phyloP scores from a whole-genome alignment of 2,329 filamentous ascomycete genomes.

The Nothophaeocryptopus gaeumannii region DNA sequence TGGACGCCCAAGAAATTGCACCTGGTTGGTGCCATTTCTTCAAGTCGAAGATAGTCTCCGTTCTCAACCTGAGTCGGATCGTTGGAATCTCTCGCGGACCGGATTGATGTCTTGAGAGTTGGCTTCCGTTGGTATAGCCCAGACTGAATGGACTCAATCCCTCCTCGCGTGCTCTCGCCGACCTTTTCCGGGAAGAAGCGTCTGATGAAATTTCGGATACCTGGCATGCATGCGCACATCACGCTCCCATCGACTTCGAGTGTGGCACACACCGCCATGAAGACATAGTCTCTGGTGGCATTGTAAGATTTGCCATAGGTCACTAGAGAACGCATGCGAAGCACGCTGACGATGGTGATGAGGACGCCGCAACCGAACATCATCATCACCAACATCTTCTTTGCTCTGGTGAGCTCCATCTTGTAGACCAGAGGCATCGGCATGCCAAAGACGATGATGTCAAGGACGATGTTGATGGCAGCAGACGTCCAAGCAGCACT shows the following conservation, averaged over 20 bases:
- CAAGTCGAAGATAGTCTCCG: constrained; percentile 2
- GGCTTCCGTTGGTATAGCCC: constrained; percentile 1
- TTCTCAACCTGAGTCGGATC: background rate
- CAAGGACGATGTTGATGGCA: constrained; percentile 9
- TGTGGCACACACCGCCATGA: constrained; percentile 2
- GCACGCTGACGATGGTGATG: constrained; percentile 1
- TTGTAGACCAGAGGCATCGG: constrained; percentile 8
- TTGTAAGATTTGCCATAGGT: constrained; percentile 2
- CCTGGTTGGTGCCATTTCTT: background rate
- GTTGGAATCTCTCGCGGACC: background rate
- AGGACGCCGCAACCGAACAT: constrained; percentile 9
- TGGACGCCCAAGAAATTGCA: constrained; percentile 1
- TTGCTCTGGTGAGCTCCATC: constrained; percentile 12
- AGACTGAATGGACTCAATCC: constrained; percentile 2
- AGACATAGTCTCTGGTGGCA: constrained; percentile 4
- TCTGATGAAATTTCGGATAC: constrained; percentile 6
- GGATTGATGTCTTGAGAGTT: background rate
- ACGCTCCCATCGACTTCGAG: constrained; percentile 5
- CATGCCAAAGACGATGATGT: constrained; percentile 4
- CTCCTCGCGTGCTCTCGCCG: constrained; percentile 1
- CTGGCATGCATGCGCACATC: constrained; percentile 4
- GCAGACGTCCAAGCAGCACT: constrained; percentile 6
- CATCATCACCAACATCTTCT: constrained; percentile 10
- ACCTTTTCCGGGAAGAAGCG: constrained; percentile 1
- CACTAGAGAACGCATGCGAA: background rate